Conservation (phyloP, 208 protist genomes). For the Wallacemonas sp. region DNA sequence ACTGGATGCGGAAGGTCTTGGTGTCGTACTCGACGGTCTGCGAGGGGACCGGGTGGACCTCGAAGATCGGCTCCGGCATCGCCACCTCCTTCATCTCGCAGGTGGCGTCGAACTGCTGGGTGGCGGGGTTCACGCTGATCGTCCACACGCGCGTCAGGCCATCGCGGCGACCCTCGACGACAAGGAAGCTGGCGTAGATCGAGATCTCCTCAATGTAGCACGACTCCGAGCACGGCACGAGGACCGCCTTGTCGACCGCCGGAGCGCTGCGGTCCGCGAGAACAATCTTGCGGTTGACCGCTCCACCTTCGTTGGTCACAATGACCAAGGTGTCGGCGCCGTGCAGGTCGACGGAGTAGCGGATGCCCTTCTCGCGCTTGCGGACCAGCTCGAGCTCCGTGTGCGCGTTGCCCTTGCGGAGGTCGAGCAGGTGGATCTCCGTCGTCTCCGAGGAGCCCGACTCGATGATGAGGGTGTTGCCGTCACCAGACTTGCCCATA, state of each 20-base stretch:
- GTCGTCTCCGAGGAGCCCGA: constrained; percentile 79
- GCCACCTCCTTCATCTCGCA: constrained; percentile 44
- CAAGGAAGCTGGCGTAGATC: constrained; percentile 63
- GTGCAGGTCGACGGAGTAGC: constrained; percentile 80
- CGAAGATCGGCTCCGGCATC: constrained; percentile 81
- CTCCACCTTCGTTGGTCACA: constrained; percentile 76
- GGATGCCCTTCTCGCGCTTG: constrained; percentile 74
- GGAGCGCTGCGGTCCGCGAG: constrained; percentile 46
- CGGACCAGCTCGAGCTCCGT: constrained; percentile 68
- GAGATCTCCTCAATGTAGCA: constrained; percentile 53
- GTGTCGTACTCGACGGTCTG: constrained; percentile 81
- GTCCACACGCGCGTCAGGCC: constrained; percentile 86
- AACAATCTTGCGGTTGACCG: constrained; percentile 81
- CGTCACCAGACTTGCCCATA: constrained; percentile 60
- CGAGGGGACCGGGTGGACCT: constrained; percentile 40
- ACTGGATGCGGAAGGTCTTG: constrained; percentile 67
- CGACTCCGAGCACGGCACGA: constrained; percentile 56
- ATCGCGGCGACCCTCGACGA: constrained; percentile 61
- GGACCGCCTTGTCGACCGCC: constrained; percentile 21
- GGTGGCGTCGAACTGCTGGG: constrained; percentile 26
- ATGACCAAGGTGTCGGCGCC: constrained; percentile 71
- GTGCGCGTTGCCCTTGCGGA: constrained; percentile 61
- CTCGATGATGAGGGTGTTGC: constrained; percentile 62
- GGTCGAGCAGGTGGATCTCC: constrained; percentile 75
- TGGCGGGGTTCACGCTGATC: constrained; percentile 34